These are phyloP conservation scores for Hypoxylon sp. DNA, from an alignment of 2,329 filamentous ascomycete genomes.

Conservation along the genomic window DNA sequence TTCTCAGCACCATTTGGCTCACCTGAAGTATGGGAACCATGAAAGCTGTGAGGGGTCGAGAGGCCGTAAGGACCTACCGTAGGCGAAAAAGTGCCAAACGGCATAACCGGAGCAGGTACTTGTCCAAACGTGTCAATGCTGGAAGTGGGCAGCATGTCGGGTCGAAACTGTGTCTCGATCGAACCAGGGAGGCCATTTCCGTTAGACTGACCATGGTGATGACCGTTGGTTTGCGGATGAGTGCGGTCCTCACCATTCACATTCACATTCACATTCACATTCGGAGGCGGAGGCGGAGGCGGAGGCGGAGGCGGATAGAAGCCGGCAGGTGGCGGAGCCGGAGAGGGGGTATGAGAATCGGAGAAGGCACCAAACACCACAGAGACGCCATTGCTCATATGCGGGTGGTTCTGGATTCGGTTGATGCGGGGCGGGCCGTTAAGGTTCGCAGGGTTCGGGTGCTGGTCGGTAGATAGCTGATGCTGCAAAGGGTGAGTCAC, in stretches of 20 bases:
- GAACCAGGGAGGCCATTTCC: conserved; percentile 46
- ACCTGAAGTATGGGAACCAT: conserved; percentile 69
- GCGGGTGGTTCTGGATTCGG: conserved; percentile 60
- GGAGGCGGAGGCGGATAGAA: conserved; percentile 64
- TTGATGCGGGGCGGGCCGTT: conserved; percentile 47
- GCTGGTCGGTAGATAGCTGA: conserved; percentile 40
- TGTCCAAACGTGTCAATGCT: conserved; percentile 46
- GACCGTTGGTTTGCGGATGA: conserved; percentile 43
- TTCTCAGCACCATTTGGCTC: conserved; percentile 58
- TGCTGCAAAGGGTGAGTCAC: conserved; percentile 39
- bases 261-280: no score
- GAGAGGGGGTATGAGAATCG: conserved; percentile 69
- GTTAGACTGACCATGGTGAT: conserved; percentile 47
- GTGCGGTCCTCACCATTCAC: conserved; percentile 46
- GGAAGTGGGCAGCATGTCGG: conserved; percentile 45
- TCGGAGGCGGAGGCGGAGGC: conserved; percentile 52
- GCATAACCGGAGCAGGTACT: conserved; percentile 41
- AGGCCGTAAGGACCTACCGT: conserved; percentile 59
- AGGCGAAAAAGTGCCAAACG: conserved; percentile 52
- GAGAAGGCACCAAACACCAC: conserved; percentile 67
- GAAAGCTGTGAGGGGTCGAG: conserved; percentile 70
- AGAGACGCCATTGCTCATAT: conserved; percentile 64
- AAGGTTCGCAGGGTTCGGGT: conserved; percentile 38
- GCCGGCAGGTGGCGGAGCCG: conserved; percentile 62
- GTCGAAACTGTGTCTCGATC: conserved; percentile 46